Conservation (phyloP, 352 stramenopile genomes). For the Phytophthora meadii region DNA sequence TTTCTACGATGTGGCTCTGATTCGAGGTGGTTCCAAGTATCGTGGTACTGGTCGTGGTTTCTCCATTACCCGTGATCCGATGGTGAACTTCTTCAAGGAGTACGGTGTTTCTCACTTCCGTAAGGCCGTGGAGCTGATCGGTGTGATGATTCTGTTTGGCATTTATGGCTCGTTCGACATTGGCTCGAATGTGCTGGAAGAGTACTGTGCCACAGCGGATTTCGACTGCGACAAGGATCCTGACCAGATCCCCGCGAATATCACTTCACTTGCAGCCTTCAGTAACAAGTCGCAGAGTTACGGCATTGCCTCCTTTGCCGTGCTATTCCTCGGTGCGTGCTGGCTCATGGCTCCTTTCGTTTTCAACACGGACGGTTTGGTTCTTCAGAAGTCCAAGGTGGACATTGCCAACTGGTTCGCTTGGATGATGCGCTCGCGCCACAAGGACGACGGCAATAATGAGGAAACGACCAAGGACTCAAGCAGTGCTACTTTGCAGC, state of each 20-base stretch:
- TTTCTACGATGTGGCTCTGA: constrained; percentile 87
- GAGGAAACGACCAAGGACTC: constrained; percentile 47
- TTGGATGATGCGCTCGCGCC: constrained; percentile 77
- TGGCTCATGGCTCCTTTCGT: constrained; percentile 88
- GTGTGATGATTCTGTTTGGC: constrained; percentile 85
- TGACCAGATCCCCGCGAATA: constrained; percentile 67
- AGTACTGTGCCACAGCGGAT: constrained; percentile 59
- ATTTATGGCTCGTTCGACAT: constrained; percentile 84
- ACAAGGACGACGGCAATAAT: constrained; percentile 52
- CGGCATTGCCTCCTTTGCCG: constrained; percentile 81
- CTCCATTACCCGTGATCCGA: constrained; percentile 84
- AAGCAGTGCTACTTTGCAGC: constrained; percentile 44
- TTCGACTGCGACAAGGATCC: constrained; percentile 59
- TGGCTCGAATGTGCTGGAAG: constrained; percentile 44
- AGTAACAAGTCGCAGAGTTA: constrained; percentile 74
- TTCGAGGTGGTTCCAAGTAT: constrained; percentile 88
- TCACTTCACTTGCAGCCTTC: constrained; percentile 70
- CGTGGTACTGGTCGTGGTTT: constrained; percentile 87
- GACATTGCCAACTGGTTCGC: constrained; percentile 85
- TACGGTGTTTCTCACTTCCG: constrained; percentile 89
- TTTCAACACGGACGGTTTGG: constrained; percentile 91
- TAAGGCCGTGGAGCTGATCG: constrained; percentile 89
- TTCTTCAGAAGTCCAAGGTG: constrained; percentile 83
- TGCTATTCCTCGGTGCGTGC: constrained; percentile 81
- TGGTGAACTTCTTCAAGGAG: constrained; percentile 91